These are phyloP conservation scores for Salix purpurea DNA, from an alignment of 345 rosid genomes.

Conservation along the genomic window DNA sequence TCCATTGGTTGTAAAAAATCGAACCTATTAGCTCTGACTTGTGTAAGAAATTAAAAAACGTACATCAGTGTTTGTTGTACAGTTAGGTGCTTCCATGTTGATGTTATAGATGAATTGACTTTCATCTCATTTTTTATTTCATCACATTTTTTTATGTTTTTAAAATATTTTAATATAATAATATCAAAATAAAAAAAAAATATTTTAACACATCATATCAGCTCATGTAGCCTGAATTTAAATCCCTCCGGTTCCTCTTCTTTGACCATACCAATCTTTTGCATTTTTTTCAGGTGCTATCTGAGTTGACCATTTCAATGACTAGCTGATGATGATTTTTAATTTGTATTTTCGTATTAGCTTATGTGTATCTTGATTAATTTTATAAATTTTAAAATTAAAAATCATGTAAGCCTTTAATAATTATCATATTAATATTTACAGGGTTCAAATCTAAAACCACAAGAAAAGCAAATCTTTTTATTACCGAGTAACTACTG, in stretches of 20 bases:
- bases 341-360: not conserved
- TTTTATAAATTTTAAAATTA: no score
- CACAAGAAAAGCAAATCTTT: rapidly evolving
- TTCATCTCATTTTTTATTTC: no score
- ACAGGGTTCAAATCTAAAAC: rapidly evolving
- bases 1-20: not conserved
- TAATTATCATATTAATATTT: no score
- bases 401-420: rapidly evolving
- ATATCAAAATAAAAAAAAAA: no score
- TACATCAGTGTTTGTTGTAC: not conserved
- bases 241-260: not conserved
- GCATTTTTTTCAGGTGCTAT: no score
- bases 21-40: not conserved
- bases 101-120: no score
- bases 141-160: no score
- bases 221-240: not conserved
- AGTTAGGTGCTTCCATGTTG: not conserved
- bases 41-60: not conserved
- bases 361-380: no score
- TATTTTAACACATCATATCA: no score
- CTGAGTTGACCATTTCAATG: not conserved
- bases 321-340: not conserved
- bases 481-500: no score
- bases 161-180: no score
- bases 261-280: not conserved